A percentile compares a stretch with the other conserved stretches of the same genome.
Evolutionary conservation across 148 eudicot species (phyloP).

Genomic region (Mesembryanthemum crystallinum): DNA sequence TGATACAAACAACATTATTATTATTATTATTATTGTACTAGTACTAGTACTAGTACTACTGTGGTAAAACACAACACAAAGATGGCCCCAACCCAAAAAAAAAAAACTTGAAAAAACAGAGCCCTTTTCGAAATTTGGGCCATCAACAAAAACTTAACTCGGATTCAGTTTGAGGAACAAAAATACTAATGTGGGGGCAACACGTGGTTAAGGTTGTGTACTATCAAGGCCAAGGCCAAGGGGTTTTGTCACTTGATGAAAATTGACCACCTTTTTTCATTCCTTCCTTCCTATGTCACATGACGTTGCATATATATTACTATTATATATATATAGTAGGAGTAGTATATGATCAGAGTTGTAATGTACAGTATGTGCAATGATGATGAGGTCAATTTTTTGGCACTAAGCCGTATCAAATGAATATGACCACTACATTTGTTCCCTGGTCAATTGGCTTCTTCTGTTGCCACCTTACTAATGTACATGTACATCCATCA

Average conservation of each 20-base stretch:
- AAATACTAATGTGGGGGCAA: slow-evolving; percentile 3
- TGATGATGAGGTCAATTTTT: background rate
- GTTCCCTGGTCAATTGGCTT: background rate
- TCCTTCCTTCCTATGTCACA: background rate
- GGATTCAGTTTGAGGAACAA: slow-evolving; percentile 5
- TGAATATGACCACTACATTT: slow-evolving; percentile 2
- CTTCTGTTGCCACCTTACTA: background rate
- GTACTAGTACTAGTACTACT: no score
- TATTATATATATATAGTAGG: no score
- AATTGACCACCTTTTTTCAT: slow-evolving; percentile 22
- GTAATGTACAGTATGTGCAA: no score
- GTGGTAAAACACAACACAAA: no score
- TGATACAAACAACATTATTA: no score
- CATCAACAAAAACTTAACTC: slow-evolving; percentile 3
- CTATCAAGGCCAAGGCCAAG: no score
- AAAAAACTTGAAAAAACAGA: background rate
- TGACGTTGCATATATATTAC: slow-evolving; percentile 19
- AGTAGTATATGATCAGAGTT: background rate
- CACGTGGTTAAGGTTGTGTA: background rate
- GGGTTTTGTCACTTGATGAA: background rate
- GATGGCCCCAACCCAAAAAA: no score
- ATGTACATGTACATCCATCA: background rate
- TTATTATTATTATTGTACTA: no score
- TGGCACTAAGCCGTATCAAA: background rate
- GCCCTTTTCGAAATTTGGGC: background rate